These are phyloP conservation scores for Plasmodium relictum DNA, from an alignment of 169 alveolate genomes.

Conservation along the genomic window DNA sequence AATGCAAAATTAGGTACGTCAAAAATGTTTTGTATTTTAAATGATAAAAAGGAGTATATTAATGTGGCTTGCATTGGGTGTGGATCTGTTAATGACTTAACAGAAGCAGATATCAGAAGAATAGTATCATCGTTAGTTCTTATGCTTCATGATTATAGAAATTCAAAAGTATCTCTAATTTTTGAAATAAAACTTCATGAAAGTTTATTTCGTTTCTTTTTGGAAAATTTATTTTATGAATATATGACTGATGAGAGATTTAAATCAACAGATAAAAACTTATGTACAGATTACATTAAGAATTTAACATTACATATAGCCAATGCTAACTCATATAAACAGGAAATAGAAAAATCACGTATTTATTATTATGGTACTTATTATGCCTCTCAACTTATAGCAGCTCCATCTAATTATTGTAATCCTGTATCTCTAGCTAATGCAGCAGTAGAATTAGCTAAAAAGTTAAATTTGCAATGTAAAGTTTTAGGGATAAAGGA, in stretches of 20 bases:
- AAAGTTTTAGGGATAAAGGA: conserved; percentile 87
- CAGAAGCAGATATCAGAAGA: conserved; percentile 57
- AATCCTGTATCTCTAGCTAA: conserved; percentile 87
- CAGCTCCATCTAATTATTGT: conserved; percentile 91
- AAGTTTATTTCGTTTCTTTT: conserved; percentile 36
- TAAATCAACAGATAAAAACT: conserved; percentile 30
- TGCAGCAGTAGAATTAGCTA: conserved; percentile 82
- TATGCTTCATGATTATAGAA: conserved; percentile 36
- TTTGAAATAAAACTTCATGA: conserved; percentile 53
- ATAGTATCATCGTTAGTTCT: conserved; percentile 14
- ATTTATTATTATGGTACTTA: conserved; percentile 50
- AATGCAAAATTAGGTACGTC: conserved; percentile 65
- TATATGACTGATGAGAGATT: conserved; percentile 68
- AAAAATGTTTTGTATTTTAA: conserved; percentile 31
- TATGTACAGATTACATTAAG: conserved; percentile 13
- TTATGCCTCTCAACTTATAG: conserved; percentile 83
- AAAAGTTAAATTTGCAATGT: conserved; percentile 83
- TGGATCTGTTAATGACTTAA: conserved; percentile 33
- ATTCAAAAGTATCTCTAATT: conserved; percentile 21
- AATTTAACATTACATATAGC: conserved; percentile 14
- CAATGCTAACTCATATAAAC: conserved; percentile 23
- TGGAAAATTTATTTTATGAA: conserved; percentile 62
- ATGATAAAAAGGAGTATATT: conserved; percentile 37
- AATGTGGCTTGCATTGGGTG: conserved; percentile 54
- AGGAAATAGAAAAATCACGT: conserved; percentile 34